These are phyloP conservation scores for Lecanosticta acicola DNA, from an alignment of 2,329 filamentous ascomycete species.

Conservation along the genomic window DNA sequence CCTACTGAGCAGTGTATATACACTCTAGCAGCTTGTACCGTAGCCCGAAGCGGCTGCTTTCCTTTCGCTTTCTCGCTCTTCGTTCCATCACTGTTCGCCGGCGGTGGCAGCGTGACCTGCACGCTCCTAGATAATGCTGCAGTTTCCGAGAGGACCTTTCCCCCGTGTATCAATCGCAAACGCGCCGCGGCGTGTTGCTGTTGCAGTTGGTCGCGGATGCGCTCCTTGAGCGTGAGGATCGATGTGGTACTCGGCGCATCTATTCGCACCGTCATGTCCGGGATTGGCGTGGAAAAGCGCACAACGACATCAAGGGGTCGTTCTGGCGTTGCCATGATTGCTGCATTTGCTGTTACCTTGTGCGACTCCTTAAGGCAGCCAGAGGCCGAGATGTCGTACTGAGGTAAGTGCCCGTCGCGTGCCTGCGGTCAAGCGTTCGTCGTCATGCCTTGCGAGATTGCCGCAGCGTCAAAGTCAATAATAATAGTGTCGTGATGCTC, in stretches of 20 bases:
- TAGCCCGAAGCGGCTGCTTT: slow-evolving; percentile 55
- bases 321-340: slow-evolving; percentile 24
- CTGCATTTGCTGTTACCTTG: no score
- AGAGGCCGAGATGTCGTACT: no score
- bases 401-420: no score
- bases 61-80: slow-evolving; percentile 53
- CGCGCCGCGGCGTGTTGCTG: slow-evolving; percentile 58
- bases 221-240: slow-evolving; percentile 71
- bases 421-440: no score
- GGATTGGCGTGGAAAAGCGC: slow-evolving; percentile 80
- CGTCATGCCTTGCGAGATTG: no score
- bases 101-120: slow-evolving; percentile 54
- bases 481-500: no score
- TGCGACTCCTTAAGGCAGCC: no score
- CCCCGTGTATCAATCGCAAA: slow-evolving; percentile 83
- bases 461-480: no score
- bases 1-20: slow-evolving; percentile 95
- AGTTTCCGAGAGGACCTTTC: slow-evolving; percentile 74
- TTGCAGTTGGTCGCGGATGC: slow-evolving; percentile 68
- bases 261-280: slow-evolving; percentile 77
- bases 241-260: slow-evolving; percentile 62
- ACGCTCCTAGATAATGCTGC: slow-evolving; percentile 64
- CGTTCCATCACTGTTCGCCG: slow-evolving; percentile 27
- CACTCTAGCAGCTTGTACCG: slow-evolving; percentile 48
- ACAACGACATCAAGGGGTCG: slow-evolving; percentile 65